Base-by-base conservation (phyloP, 1,284 basidiomycete genomes). In the Trichosporon faecale region DNA sequence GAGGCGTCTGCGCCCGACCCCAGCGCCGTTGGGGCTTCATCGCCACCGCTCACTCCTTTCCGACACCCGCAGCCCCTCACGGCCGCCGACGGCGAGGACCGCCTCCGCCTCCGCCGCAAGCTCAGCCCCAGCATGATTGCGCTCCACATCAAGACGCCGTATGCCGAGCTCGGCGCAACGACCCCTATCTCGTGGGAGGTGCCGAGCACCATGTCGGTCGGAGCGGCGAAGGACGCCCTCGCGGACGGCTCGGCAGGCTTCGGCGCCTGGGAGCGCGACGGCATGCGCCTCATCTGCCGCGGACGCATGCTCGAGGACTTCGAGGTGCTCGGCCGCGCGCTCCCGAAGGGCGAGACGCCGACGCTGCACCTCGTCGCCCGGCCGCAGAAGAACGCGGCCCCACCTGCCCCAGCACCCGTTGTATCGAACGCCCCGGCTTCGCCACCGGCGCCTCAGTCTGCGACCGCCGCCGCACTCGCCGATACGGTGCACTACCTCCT, bases 401-500 rank as follows among this genome's bases (percentile, higher is more conserved):
- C 57, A 9, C 16, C 27, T 6, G 6, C 27, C 31, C 5, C 27
- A 3, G 57, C 16, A 8, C 40, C 40, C 18, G 40, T 6, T 44
- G 40, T 44, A 16, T 44, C 40, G 18, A 18, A 44, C 40, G 40
- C 40, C 16, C 40, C 57, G n/a, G 37, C 55, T 49, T 14, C 60
- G 27, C 55, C 64, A 29, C 14, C 65, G 11, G 23, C 68, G 1
- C 11, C n/a, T 8, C 52, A 60, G 31, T 52, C 57, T 9, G 44
- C 65, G 2, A 60, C 61, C 4, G 52, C 65, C 12, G 65, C 72
- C 1, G 80, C 80, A 1, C 70, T 81, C 12, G 60, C 66, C 0
- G 81, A 83, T 66, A 74, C 76, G 2, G 71, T 80, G 0, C 81
- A 83, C 68, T 83, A 79, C 69, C 75, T 81, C 40, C 73, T 80